Conservation (phyloP, 768 basidiomycete genomes). For the Leccinum truebloodii region DNA sequence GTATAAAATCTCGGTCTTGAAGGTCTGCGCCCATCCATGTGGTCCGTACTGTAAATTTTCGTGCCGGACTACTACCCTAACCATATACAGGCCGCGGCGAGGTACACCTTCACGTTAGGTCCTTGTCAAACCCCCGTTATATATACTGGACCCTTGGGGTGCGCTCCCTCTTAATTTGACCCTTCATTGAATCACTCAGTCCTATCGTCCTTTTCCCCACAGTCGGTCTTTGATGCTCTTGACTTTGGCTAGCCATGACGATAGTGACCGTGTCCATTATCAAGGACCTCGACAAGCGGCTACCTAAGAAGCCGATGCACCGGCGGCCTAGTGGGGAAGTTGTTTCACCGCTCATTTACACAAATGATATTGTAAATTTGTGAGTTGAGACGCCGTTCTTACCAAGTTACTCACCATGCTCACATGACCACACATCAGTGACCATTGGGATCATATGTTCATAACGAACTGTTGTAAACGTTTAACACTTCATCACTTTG, state of each 20-base stretch:
- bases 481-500: slow-evolving; percentile 56
- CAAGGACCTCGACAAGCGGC: slow-evolving; percentile 48
- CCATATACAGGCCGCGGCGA: slow-evolving; percentile 2
- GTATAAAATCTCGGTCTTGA: slow-evolving; percentile 18
- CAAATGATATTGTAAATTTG: slow-evolving; percentile 54
- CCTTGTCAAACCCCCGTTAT: slow-evolving; percentile 11
- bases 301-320: slow-evolving; percentile 41
- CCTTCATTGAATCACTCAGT: slow-evolving; percentile 4
- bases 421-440: slow-evolving; percentile 39
- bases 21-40: slow-evolving; percentile 21
- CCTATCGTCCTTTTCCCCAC: slow-evolving; percentile 13
- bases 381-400: slow-evolving; percentile 34
- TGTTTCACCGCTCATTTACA: slow-evolving; percentile 57
- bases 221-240: slow-evolving; percentile 28
- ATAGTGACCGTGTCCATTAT: slow-evolving; percentile 19
- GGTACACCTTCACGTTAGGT: slow-evolving; percentile 9
- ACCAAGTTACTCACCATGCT: background rate
- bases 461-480: slow-evolving; percentile 47
- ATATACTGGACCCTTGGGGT: slow-evolving; percentile 23
- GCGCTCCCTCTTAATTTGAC: slow-evolving; percentile 19
- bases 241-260: slow-evolving; percentile 24
- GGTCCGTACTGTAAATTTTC: slow-evolving; percentile 22
- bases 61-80: slow-evolving; percentile 22
- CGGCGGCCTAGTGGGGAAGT: slow-evolving; percentile 49
- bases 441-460: slow-evolving; percentile 74